Evolutionary conservation across 495 filamentous ascomycete genomes (phyloP), one percentile per base, ranked within the genome.

Genomic region (Hypoxylon perforatum): DNA sequence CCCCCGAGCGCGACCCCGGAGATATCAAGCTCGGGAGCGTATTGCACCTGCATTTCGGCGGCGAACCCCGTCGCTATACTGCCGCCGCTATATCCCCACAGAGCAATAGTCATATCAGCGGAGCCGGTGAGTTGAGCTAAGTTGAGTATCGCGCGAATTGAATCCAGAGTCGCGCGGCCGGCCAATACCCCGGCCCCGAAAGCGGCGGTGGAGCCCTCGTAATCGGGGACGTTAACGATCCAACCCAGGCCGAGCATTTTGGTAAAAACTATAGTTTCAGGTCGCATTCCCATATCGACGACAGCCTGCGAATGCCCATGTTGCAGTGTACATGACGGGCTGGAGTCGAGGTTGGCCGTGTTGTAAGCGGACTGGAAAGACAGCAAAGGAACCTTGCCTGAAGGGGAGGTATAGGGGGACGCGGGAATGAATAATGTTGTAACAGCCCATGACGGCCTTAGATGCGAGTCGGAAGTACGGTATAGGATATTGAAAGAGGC

Each of bases 31-130:
- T 86, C 80, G 0, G 85, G 81, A 0, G 86, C 86, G 67, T 89
- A 89, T 15, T 73, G 71, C 11, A 71, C 73, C 25, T 86, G 81
- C 21, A 87, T 63, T 62, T 85, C 81, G 18, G 80, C 81, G 0
- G 84, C 85, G 76, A 78, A 86, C 54, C 84, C 84, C 2, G 76
- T 83, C 0, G 85, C 84, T 30, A 87, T 75, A 4, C 79, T 76
- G 33, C 85, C 86, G 23, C 85, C 84, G 11, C 81, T 85, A 65
- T 86, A 89, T 2, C 85, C 86, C 80, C 81, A 86, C 45, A 85
- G 58, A 0, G 70, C 77, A 0, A 57, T 12, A 0, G 68, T 61
- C 6, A 66, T 52, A 4, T 57, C 48, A 1, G 41, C 60, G 30
- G 60, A 55, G 1, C 52, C 52, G 0, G 67, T 68, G 11, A 54